These are phyloP conservation scores for Phialocephala sp. DNA, from an alignment of 2,329 filamentous ascomycete species.

Conservation along the genomic window DNA sequence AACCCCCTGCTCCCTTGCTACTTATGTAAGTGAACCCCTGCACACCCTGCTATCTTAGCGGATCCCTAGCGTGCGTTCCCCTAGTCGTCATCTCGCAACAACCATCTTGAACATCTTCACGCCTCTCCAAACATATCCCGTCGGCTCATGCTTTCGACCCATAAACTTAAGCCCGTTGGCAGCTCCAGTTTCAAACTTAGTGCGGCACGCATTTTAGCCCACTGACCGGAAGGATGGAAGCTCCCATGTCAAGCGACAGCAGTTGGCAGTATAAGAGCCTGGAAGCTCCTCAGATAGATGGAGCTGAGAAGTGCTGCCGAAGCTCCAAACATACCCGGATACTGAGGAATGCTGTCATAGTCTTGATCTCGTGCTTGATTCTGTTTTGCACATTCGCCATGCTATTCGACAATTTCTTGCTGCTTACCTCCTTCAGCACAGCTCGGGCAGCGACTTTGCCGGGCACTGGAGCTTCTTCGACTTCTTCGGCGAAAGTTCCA, in stretches of 20 bases:
- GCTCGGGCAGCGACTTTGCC: conserved; percentile 9
- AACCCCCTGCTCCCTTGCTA: too few species aligned
- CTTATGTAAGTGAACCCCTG: too few species aligned
- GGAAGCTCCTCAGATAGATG: conserved; percentile 10
- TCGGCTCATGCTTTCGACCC: not conserved
- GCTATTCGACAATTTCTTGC: conserved; percentile 25
- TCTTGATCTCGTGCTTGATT: conserved; percentile 1
- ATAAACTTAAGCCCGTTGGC: not conserved
- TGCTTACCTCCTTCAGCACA: conserved; percentile 18
- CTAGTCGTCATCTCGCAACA: not conserved
- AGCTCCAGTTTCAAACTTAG: not conserved
- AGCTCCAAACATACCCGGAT: conserved; percentile 12
- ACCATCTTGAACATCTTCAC: conserved; percentile 1
- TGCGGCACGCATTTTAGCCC: not conserved
- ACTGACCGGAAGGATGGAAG: not conserved
- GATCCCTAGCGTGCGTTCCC: not conserved
- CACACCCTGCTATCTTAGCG: too few species aligned
- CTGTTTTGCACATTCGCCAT: conserved; percentile 33
- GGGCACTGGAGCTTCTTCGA: not conserved
- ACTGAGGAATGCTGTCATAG: conserved; percentile 17
- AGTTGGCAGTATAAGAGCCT: not conserved
- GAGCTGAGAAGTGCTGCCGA: not conserved
- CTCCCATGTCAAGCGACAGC: not conserved
- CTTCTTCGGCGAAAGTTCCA: conserved; percentile 51
- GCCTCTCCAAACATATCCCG: not conserved